A percentile compares a stretch with the other conserved stretches of the same genome.
Evolutionary conservation across 352 stramenopile species (phyloP).

Genomic region (Phytophthora quininea): DNA sequence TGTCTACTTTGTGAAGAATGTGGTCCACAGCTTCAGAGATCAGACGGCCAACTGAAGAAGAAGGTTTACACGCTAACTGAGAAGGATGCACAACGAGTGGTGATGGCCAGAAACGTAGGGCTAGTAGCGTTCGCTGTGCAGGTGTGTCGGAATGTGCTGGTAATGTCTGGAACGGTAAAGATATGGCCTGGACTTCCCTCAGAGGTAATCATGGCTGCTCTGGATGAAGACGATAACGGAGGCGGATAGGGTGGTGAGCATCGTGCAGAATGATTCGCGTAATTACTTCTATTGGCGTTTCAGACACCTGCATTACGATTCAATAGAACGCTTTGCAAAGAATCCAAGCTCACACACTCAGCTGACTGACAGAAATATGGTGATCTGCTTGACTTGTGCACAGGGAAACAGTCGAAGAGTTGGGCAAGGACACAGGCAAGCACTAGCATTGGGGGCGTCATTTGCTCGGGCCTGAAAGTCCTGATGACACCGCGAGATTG

Average conservation of each 20-base stretch:
- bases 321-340: not conserved
- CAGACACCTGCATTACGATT: not conserved
- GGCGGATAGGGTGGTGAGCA: not conserved
- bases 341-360: not conserved
- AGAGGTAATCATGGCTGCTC: not conserved
- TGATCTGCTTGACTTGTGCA: slow-evolving; percentile 5
- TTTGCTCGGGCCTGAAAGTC: slow-evolving; percentile 6
- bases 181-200: not conserved
- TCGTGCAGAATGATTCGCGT: not conserved
- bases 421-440: slow-evolving; percentile 2
- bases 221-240: not conserved
- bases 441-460: slow-evolving; percentile 2
- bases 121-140: not conserved
- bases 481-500: slow-evolving; percentile 13
- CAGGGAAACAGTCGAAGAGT: slow-evolving; percentile 11
- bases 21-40: not conserved
- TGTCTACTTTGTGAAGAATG: not conserved
- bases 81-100: not conserved
- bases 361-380: not conserved
- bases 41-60: not conserved
- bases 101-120: not conserved
- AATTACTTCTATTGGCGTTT: not conserved
- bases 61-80: not conserved
- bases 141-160: not conserved
- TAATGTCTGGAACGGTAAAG: not conserved